phyloP scores from a whole-genome alignment of 805 yeast species.

The Candida hungchunana region DNA sequence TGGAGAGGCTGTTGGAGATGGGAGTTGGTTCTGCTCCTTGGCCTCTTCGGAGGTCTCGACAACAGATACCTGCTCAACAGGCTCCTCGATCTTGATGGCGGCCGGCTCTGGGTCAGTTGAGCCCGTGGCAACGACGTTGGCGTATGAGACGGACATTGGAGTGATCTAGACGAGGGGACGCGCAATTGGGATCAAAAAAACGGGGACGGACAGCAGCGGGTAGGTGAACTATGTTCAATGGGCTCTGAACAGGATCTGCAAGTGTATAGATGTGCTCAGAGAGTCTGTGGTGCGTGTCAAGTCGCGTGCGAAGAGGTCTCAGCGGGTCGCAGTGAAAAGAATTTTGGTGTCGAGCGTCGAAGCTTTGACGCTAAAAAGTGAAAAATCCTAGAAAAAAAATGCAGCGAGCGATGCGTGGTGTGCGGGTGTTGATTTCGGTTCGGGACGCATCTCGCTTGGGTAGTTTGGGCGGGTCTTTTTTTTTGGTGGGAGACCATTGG shows the following conservation, averaged over 20 bases:
- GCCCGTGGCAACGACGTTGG: conserved; percentile 26
- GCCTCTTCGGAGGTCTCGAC: conserved; percentile 6
- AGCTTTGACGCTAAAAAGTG: conserved; percentile 9
- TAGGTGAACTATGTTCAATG: too few relatives aligned
- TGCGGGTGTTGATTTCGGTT: neutral
- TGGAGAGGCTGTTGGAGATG: conserved; percentile 28
- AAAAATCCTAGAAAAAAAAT: conserved; percentile 6
- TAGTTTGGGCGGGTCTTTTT: neutral
- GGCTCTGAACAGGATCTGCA: too few relatives aligned
- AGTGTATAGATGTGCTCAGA: too few relatives aligned
- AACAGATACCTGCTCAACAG: conserved; percentile 4
- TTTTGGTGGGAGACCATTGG: too few relatives aligned
- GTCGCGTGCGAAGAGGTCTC: neutral
- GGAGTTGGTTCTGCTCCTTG: conserved; percentile 18
- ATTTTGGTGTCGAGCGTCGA: conserved; percentile 5
- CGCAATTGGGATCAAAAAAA: too few relatives aligned
- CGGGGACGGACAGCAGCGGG: too few relatives aligned
- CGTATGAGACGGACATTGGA: conserved; percentile 28
- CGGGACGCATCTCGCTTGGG: too few relatives aligned
- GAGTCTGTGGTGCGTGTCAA: too few relatives aligned
- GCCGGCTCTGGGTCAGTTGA: conserved; percentile 20
- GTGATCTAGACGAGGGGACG: too few relatives aligned
- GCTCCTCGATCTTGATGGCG: conserved; percentile 9
- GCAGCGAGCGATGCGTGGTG: neutral
- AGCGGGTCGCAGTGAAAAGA: conserved; percentile 2